These are phyloP conservation scores for Sphaerulina vaccinii DNA, from an alignment of 2,329 filamentous ascomycete genomes.

Conservation along the genomic window DNA sequence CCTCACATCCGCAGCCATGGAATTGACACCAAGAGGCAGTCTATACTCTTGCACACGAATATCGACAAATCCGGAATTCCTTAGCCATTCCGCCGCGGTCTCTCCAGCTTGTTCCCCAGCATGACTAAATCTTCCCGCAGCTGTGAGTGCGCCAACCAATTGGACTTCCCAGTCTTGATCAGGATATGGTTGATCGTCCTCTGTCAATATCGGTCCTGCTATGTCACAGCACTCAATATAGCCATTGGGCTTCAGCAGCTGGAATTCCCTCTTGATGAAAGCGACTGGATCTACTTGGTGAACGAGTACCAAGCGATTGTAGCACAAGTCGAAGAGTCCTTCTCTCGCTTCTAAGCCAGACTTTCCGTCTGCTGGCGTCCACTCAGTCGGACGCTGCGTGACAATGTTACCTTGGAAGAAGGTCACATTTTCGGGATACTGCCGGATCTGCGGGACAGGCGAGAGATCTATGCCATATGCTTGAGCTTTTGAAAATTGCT, in stretches of 20 bases:
- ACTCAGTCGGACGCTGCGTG: slow-evolving; percentile 1
- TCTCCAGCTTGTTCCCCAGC: too few relatives aligned
- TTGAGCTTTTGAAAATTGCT: slow-evolving; percentile 26
- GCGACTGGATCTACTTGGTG: slow-evolving; percentile 19
- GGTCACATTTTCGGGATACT: slow-evolving; percentile 12
- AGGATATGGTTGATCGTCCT: slow-evolving; percentile 1
- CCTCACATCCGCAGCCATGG: too few relatives aligned
- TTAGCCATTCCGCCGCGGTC: too few relatives aligned
- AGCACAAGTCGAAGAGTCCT: slow-evolving; percentile 22
- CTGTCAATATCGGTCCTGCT: slow-evolving; percentile 4
- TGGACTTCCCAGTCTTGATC: neutral
- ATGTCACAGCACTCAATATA: slow-evolving; percentile 25
- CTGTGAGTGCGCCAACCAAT: too few relatives aligned
- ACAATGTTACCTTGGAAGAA: slow-evolving; percentile 22
- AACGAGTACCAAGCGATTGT: slow-evolving; percentile 20
- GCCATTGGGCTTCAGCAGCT: slow-evolving; percentile 24
- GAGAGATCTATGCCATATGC: slow-evolving; percentile 39
- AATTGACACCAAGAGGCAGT: too few relatives aligned
- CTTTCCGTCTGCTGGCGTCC: neutral
- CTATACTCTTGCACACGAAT: too few relatives aligned
- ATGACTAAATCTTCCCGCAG: too few relatives aligned
- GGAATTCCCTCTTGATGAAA: slow-evolving; percentile 14
- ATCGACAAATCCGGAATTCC: too few relatives aligned
- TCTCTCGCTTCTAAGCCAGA: neutral
- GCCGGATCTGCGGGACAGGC: slow-evolving; percentile 23